Conservation (phyloP, 805 yeast species). For the Pichia californica region DNA sequence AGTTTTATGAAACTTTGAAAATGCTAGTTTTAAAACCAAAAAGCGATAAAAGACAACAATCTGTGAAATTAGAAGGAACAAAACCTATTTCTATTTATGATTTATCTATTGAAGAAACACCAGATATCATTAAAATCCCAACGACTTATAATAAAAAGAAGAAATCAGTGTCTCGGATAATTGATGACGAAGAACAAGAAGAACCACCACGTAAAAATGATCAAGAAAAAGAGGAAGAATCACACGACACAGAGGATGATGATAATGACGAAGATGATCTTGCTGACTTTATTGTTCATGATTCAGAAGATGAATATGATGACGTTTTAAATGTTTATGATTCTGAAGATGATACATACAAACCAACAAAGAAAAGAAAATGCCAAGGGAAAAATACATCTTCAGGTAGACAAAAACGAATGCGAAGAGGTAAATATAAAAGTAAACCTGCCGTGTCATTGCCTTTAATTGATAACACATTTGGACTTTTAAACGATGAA, state of each 20-base stretch:
- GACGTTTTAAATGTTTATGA: slow-evolving; percentile 5
- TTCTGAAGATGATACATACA: slow-evolving; percentile 2
- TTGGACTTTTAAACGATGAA: slow-evolving; percentile 6
- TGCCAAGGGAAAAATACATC: not conserved
- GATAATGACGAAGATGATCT: not conserved
- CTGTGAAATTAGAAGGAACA: not conserved
- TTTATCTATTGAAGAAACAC: too few relatives aligned
- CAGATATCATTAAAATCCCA: too few relatives aligned
- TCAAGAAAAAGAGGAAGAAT: not conserved
- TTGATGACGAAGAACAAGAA: not conserved
- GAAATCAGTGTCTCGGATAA: too few relatives aligned
- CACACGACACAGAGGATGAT: too few relatives aligned
- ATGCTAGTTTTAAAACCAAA: slow-evolving; percentile 26
- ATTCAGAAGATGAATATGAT: slow-evolving; percentile 5
- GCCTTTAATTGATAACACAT: slow-evolving; percentile 10
- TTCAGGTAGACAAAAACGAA: slow-evolving; percentile 1
- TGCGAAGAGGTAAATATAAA: too few relatives aligned
- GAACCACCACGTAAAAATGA: not conserved
- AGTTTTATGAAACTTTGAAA: slow-evolving; percentile 29
- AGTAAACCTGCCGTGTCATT: slow-evolving; percentile 2
- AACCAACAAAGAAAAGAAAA: not conserved
- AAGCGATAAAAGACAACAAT: slow-evolving; percentile 10
- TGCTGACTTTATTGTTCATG: not conserved
- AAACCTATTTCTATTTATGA: too few relatives aligned
- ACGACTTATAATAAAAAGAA: too few relatives aligned